These are phyloP conservation scores for Clausena lansium DNA, from an alignment of 345 rosid genomes.

Conservation along the genomic window DNA sequence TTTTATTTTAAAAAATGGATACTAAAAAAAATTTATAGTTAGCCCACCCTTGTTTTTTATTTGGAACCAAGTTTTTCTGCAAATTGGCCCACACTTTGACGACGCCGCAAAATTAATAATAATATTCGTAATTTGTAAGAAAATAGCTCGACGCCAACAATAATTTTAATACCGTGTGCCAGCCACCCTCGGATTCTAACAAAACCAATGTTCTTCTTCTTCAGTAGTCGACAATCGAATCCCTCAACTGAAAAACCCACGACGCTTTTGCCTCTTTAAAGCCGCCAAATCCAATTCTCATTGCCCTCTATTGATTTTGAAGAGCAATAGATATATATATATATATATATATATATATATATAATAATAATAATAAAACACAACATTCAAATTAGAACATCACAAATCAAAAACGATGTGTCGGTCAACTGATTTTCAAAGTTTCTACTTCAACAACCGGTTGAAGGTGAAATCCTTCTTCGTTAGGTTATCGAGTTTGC, in stretches of 20 bases:
- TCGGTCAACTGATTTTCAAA: conserved; percentile 43
- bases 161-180: conserved; percentile 19
- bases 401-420: conserved; percentile 41
- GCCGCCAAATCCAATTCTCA: background rate
- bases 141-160: too few relatives aligned
- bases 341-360: too few relatives aligned
- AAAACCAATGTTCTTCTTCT: background rate
- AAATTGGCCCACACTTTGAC: too few relatives aligned
- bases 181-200: conserved; percentile 10
- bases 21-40: too few relatives aligned
- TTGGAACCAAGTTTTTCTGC: too few relatives aligned
- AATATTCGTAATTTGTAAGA: too few relatives aligned
- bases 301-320: too few relatives aligned
- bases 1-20: too few relatives aligned
- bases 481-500: conserved; percentile 44
- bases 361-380: too few relatives aligned
- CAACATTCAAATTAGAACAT: background rate
- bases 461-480: conserved; percentile 60
- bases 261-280: background rate
- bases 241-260: background rate
- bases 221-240: background rate
- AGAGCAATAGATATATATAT: too few relatives aligned
- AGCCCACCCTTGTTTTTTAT: too few relatives aligned
- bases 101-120: too few relatives aligned
- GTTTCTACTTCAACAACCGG: conserved; percentile 18